Conservation (phyloP, 2,329 filamentous ascomycete genomes). For the Bipolaris cookei region DNA sequence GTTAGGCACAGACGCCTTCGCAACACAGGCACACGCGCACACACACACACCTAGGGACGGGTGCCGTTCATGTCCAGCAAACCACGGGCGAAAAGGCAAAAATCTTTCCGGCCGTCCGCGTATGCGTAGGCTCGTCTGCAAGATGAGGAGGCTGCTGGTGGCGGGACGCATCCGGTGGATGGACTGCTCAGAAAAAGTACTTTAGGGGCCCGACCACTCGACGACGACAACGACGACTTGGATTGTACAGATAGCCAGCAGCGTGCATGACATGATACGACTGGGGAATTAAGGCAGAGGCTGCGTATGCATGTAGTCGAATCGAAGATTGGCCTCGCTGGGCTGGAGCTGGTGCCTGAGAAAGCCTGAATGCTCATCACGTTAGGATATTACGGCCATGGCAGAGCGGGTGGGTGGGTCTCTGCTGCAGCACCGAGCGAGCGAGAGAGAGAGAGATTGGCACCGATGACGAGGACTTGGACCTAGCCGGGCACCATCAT, state of each 20-base stretch:
- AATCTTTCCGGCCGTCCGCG: constrained; percentile 16
- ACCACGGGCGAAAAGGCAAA: constrained; percentile 15
- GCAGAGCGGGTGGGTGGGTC: no score
- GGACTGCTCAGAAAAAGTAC: constrained; percentile 30
- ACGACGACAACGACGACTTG: constrained; percentile 3
- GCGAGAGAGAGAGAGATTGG: constrained; percentile 16
- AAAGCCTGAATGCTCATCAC: no score
- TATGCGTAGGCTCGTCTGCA: constrained; percentile 8
- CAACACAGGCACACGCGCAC: background rate
- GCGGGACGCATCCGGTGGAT: constrained; percentile 30
- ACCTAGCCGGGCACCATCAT: constrained; percentile 24
- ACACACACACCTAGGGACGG: background rate
- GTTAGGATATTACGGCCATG: no score
- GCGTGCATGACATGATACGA: constrained; percentile 27
- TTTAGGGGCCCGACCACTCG: constrained; percentile 28
- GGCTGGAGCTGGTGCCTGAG: no score
- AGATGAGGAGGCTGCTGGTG: constrained; percentile 14
- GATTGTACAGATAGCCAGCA: no score
- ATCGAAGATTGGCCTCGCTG: constrained; percentile 8
- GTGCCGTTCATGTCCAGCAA: constrained; percentile 30
- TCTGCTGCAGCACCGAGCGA: background rate
- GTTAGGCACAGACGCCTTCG: background rate
- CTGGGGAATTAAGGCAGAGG: constrained; percentile 17
- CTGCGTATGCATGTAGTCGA: constrained; percentile 19
- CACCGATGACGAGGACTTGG: constrained; percentile 36